Evolutionary conservation across 164 flowering plant species (phyloP).

Genomic region (Euptelea pleiosperma): DNA sequence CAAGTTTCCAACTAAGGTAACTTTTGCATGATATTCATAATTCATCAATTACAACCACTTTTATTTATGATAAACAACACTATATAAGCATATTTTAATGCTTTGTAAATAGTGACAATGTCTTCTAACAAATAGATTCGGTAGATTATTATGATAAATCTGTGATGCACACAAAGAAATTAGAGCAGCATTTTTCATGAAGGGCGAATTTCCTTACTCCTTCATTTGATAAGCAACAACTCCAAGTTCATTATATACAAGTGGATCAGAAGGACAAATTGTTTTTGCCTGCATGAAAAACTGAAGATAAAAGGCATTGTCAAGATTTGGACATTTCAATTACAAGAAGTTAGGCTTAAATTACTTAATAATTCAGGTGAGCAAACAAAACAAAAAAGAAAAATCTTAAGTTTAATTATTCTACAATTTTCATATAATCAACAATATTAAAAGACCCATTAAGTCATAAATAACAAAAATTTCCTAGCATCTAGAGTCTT

Average conservation of each 20-base stretch:
- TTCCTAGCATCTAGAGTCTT: no score
- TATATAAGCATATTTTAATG: no score
- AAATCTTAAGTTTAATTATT: no score
- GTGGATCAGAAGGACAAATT: constrained; percentile 91
- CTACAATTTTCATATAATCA: no score
- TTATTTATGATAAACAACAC: no score
- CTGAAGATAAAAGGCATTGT: constrained; percentile 33
- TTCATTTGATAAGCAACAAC: constrained; percentile 93
- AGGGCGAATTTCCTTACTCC: constrained; percentile 53
- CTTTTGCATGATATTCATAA: no score
- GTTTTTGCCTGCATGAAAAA: constrained; percentile 92
- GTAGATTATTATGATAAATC: constrained; percentile 2
- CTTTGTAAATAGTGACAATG: background rate
- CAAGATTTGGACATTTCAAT: constrained; percentile 3
- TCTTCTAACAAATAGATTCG: background rate
- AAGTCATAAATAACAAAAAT: no score
- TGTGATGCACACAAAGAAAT: constrained; percentile 1
- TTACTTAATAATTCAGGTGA: no score
- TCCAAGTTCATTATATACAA: constrained; percentile 94
- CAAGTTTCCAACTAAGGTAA: no score
- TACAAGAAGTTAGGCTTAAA: background rate
- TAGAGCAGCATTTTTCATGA: constrained; percentile 1
- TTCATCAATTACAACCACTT: no score
- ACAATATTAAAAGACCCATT: no score
- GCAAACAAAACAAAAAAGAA: no score